These are phyloP conservation scores for Neonectria magnoliae DNA, from an alignment of 2,329 filamentous ascomycete species.

Conservation along the genomic window DNA sequence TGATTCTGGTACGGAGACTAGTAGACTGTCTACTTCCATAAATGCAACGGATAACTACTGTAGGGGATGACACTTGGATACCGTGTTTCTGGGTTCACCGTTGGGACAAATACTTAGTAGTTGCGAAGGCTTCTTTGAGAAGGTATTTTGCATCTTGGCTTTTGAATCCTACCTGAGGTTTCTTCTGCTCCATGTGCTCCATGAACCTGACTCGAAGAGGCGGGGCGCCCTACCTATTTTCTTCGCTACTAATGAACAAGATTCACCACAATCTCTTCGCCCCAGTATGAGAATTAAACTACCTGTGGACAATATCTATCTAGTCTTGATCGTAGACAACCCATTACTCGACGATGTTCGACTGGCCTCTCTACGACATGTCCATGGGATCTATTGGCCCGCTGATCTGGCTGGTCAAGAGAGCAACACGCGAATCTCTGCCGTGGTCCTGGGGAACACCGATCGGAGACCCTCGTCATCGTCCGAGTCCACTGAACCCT, in stretches of 20 bases:
- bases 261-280: background rate
- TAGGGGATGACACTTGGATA: background rate
- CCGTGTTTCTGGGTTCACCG: background rate
- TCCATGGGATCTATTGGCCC: background rate
- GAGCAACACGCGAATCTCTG: conserved; percentile 68
- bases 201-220: background rate
- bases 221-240: background rate
- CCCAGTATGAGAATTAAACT: background rate
- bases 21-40: too few relatives aligned
- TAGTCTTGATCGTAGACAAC: background rate
- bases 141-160: background rate
- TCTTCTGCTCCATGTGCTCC: background rate
- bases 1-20: background rate
- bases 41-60: background rate
- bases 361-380: background rate
- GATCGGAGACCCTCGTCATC: conserved; percentile 43
- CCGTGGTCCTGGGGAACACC: conserved; percentile 67
- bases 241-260: background rate
- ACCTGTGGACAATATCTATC: background rate
- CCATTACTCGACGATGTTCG: background rate
- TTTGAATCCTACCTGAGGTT: background rate
- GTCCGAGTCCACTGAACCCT: conserved; percentile 44
- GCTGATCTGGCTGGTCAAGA: conserved; percentile 50
- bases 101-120: too few relatives aligned
- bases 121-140: background rate